Evolutionary conservation across 129 eudicot genomes (phyloP).

Genomic region (Deinandra increscens): DNA sequence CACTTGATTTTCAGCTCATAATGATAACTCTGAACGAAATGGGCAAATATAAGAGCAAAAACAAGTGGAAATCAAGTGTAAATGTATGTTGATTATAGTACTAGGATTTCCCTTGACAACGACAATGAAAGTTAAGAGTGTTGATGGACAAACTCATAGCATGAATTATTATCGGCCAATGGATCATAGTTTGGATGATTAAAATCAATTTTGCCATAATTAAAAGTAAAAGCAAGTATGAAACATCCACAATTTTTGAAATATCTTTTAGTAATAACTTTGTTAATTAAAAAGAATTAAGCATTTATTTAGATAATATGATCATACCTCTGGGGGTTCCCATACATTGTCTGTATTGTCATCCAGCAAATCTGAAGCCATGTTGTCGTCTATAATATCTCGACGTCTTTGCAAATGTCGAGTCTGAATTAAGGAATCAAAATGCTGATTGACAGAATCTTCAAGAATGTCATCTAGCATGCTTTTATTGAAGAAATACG

Average conservation of each 20-base stretch:
- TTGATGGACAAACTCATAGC: too few species aligned
- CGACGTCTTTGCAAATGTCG: slow-evolving; percentile 72
- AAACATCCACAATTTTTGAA: neutral
- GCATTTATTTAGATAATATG: slow-evolving; percentile 4
- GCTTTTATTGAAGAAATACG: slow-evolving; percentile 85
- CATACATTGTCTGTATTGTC: slow-evolving; percentile 75
- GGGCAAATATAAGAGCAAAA: too few species aligned
- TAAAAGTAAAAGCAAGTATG: neutral
- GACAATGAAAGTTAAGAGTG: too few species aligned
- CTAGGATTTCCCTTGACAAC: too few species aligned
- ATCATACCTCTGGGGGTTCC: slow-evolving; percentile 88
- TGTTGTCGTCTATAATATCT: slow-evolving; percentile 66
- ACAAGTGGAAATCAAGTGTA: too few species aligned
- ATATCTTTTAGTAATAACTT: neutral
- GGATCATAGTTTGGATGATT: too few species aligned
- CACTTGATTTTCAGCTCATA: too few species aligned
- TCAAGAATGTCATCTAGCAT: slow-evolving; percentile 88
- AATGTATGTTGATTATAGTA: too few species aligned
- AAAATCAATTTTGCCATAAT: too few species aligned
- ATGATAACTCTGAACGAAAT: too few species aligned
- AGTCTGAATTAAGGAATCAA: slow-evolving; percentile 61
- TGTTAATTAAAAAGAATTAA: neutral
- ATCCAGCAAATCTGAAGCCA: slow-evolving; percentile 61
- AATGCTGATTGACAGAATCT: slow-evolving; percentile 90
- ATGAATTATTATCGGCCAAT: too few species aligned